Base-by-base conservation (phyloP, 768 basidiomycete species). In the Aureoboletus auriporus region DNA sequence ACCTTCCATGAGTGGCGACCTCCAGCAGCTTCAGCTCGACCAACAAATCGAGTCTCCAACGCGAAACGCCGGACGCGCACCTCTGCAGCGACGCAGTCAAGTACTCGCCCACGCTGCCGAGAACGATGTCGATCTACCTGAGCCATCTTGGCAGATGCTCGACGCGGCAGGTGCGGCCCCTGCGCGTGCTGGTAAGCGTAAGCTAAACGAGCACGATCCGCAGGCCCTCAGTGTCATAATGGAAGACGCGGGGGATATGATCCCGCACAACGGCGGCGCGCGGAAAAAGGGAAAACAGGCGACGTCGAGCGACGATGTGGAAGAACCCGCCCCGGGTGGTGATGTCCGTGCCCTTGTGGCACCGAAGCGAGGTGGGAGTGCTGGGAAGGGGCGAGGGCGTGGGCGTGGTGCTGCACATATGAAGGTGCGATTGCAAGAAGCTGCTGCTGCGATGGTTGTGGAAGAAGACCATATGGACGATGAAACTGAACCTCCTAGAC, bases 141-240 rank as follows among this genome's bases (percentile, higher is more conserved):
- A 79, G 51, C 82, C 81, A 17, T 76, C 79, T 23, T 72, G 69
- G 64, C 80, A 84, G 57, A 80, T 84, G 77, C 70, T 81, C 12
- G 61, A 55, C 39, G 49, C 51, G 46, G 58, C 54, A 51, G 53
- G 59, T 57, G 55, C 52, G 51, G 45, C 30, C 37, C 52, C 57
- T 39, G 52, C 51, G 35, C 68, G 66, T 53, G 56, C 57, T 50
- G 69, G 50, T 23, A 74, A 74, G 63, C 70, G 71, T 44, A 73
- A 70, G 65, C 59, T 67, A 27, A 60, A 56, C 41, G 63, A 57
- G 47, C 55, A 61, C 49, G 63, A 48, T 37, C 44, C 23, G 41
- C 61, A 51, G 50, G 10, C 50, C 48, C 66, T 42, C 69, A 67
- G 55, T 62, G 48, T 62, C 61, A 29, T 50, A 56, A 42, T 52